phyloP scores from a whole-genome alignment of 1,284 basidiomycete species.

The Irpex sp. region DNA sequence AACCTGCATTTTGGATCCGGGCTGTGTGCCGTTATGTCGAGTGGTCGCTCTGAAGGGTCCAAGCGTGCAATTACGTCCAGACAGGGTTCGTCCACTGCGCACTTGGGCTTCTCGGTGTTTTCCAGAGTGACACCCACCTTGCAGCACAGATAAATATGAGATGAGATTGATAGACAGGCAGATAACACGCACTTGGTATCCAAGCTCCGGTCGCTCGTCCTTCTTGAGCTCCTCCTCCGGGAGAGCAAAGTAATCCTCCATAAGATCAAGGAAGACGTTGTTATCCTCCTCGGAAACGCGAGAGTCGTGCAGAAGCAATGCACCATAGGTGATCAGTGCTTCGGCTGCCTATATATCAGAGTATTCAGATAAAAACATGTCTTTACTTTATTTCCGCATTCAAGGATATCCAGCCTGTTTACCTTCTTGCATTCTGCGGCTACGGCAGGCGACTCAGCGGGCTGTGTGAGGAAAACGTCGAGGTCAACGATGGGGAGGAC shows the following conservation, averaged over 20 bases:
- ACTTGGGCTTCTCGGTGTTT: conserved; percentile 91
- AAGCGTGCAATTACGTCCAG: conserved; percentile 68
- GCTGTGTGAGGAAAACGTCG: conserved; percentile 65
- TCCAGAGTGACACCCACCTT: conserved; percentile 82
- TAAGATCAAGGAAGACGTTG: conserved; percentile 71
- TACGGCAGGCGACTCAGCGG: conserved; percentile 43
- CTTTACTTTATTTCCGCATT: not conserved
- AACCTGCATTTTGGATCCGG: conserved; percentile 93
- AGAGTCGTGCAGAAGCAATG: conserved; percentile 78
- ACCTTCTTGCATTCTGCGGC: conserved; percentile 68
- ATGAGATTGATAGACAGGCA: not conserved
- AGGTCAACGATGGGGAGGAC: conserved; percentile 73
- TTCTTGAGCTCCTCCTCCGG: conserved; percentile 54
- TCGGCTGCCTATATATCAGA: conserved; percentile 58
- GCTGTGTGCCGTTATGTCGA: conserved; percentile 74
- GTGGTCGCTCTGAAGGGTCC: conserved; percentile 72
- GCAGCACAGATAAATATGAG: not conserved
- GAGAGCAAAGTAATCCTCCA: conserved; percentile 88
- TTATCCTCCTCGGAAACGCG: conserved; percentile 84
- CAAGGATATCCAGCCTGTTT: not conserved
- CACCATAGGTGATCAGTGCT: conserved; percentile 78
- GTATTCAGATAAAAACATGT: not conserved
- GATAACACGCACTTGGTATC: conserved; percentile 45
- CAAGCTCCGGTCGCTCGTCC: conserved; percentile 79
- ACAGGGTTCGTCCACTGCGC: conserved; percentile 75